phyloP scores from a whole-genome alignment of 495 filamentous ascomycete species.

The Aspergillus wentii region DNA sequence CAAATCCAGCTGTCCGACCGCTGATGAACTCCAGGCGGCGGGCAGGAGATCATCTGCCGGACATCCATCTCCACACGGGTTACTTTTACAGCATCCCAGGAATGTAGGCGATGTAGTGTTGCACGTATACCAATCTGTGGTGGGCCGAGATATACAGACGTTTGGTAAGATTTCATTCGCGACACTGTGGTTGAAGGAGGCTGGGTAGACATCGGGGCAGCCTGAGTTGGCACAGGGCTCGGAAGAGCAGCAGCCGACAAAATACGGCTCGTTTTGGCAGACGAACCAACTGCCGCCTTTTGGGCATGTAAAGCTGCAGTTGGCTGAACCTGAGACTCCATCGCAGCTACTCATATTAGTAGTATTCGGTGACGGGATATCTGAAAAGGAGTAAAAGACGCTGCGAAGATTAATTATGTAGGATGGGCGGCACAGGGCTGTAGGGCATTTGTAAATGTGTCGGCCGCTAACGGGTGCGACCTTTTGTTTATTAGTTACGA shows the following conservation, averaged over 20 bases:
- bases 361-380: too few relatives aligned
- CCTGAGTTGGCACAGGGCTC: constrained; percentile 19
- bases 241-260: constrained; percentile 24
- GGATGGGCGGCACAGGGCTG: too few relatives aligned
- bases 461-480: too few relatives aligned
- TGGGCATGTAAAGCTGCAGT: constrained; percentile 20
- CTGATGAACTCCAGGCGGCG: constrained; percentile 12
- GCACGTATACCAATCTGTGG: constrained; percentile 20
- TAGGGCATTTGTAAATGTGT: too few relatives aligned
- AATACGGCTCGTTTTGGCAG: constrained; percentile 14
- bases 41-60: constrained; percentile 13
- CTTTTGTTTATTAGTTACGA: too few relatives aligned
- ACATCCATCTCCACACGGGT: constrained; percentile 14
- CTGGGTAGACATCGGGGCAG: constrained; percentile 13
- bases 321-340: too few relatives aligned
- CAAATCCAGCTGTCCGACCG: constrained; percentile 7
- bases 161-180: constrained; percentile 11
- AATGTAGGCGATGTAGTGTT: constrained; percentile 15
- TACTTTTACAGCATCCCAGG: constrained; percentile 19
- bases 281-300: constrained; percentile 22
- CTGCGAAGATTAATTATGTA: too few relatives aligned
- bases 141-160: constrained; percentile 8
- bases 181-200: constrained; percentile 13
- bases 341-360: too few relatives aligned
- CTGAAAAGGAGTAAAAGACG: too few relatives aligned